phyloP scores from a whole-genome alignment of 2,329 filamentous ascomycete genomes.

The Pseudocercospora ulei region DNA sequence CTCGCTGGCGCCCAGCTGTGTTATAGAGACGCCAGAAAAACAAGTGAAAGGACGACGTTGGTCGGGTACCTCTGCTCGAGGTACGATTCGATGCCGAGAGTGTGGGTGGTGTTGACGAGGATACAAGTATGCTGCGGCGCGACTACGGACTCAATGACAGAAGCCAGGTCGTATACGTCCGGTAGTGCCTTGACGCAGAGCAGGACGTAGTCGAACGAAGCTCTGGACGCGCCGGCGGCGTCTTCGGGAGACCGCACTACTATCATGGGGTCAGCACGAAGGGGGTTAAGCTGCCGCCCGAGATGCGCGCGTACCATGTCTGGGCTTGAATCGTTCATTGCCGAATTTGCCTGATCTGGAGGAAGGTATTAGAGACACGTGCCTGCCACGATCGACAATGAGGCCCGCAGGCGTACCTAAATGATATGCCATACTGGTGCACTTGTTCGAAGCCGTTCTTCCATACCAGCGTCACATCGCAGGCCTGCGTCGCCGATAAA shows the following conservation, averaged over 20 bases:
- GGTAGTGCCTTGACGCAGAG: conserved; percentile 95
- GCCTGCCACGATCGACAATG: background rate
- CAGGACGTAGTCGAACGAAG: conserved; percentile 91
- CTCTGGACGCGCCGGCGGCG: conserved; percentile 63
- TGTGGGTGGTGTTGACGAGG: conserved; percentile 91
- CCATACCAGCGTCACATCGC: conserved; percentile 97
- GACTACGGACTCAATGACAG: conserved; percentile 94
- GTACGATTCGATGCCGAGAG: conserved; percentile 81
- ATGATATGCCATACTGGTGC: conserved; percentile 92
- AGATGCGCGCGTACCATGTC: conserved; percentile 60
- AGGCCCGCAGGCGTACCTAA: conserved; percentile 61
- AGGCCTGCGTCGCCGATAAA: conserved; percentile 92
- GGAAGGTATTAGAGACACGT: conserved; percentile 26
- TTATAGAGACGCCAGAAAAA: conserved; percentile 84
- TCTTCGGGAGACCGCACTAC: conserved; percentile 92
- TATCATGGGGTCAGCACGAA: conserved; percentile 38
- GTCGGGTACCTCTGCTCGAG: conserved; percentile 91
- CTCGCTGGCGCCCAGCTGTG: conserved; percentile 80
- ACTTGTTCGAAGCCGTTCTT: conserved; percentile 90
- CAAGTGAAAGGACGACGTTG: conserved; percentile 89
- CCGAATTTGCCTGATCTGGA: conserved; percentile 75
- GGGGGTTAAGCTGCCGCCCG: conserved; percentile 14
- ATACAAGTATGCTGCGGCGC: conserved; percentile 97
- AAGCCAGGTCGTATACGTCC: conserved; percentile 91
- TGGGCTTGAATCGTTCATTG: conserved; percentile 94